A percentile compares a stretch with the other conserved stretches of the same genome.
Evolutionary conservation across 139 green algal species (phyloP).

Genomic region (Haematococcus sp.): DNA sequence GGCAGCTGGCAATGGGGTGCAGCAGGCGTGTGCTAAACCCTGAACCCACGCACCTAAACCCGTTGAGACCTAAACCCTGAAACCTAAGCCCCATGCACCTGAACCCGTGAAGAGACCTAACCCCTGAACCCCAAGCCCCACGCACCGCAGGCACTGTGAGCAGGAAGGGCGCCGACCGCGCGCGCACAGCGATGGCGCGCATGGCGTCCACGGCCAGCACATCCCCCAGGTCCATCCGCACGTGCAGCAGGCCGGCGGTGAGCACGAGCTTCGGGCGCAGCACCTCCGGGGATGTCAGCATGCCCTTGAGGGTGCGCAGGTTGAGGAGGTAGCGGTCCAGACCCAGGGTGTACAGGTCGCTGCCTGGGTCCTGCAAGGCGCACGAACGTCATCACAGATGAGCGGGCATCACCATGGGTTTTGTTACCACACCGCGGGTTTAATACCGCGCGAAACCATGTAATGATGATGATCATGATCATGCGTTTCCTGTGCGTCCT

Average conservation of each 20-base stretch:
- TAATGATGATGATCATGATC: no score
- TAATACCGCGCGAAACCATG: no score
- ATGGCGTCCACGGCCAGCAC: background rate
- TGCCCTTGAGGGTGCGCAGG: background rate
- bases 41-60: no score
- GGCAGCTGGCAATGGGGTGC: no score
- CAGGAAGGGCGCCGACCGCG: background rate
- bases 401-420: no score
- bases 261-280: conserved; percentile 1
- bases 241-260: background rate
- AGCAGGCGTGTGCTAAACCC: no score
- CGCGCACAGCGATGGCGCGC: background rate
- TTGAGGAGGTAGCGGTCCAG: conserved; percentile 2
- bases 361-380: background rate
- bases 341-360: background rate
- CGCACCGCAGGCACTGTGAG: background rate
- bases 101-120: no score
- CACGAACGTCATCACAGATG: background rate
- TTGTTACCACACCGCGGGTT: no score
- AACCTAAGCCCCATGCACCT: no score
- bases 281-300: background rate
- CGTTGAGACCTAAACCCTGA: no score
- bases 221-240: background rate
- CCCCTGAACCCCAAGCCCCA: background rate
- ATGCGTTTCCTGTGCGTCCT: no score